Percentiles rank a stretch among this genome's conserved stretches.
These are phyloP conservation scores for Phytophthora cryptogea DNA, from an alignment of 352 stramenopile species.

Conservation along the genomic window DNA sequence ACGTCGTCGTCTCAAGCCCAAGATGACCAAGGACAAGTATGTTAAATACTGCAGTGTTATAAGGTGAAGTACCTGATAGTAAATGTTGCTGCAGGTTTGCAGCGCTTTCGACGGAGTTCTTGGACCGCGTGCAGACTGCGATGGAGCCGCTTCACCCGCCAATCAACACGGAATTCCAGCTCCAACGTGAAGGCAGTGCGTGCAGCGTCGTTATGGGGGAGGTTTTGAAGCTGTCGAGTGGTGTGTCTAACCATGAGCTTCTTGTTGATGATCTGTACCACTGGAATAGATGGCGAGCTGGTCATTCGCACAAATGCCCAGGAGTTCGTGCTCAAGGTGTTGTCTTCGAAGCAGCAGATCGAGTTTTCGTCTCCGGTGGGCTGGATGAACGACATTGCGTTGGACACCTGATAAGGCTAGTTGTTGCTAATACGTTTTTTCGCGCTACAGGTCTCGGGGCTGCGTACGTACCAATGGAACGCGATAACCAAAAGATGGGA, in stretches of 20 bases:
- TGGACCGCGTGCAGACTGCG: slow-evolving; percentile 67
- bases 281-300: slow-evolving; percentile 39
- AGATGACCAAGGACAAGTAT: slow-evolving; percentile 61
- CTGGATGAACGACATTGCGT: not conserved
- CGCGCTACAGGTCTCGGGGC: slow-evolving; percentile 60
- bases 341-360: slow-evolving; percentile 69
- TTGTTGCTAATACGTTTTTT: not conserved
- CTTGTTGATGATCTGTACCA: not conserved
- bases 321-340: slow-evolving; percentile 67
- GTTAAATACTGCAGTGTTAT: slow-evolving; percentile 5
- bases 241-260: not conserved
- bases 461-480: slow-evolving; percentile 81
- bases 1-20: slow-evolving; percentile 48
- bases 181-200: slow-evolving; percentile 50
- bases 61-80: not conserved
- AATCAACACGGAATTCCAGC: slow-evolving; percentile 59
- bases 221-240: not conserved
- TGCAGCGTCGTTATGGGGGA: not conserved
- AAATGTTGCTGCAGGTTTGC: slow-evolving; percentile 46
- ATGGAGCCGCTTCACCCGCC: slow-evolving; percentile 66
- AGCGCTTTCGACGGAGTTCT: slow-evolving; percentile 50
- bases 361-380: slow-evolving; percentile 66
- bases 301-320: slow-evolving; percentile 53
- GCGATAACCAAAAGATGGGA: slow-evolving; percentile 70
- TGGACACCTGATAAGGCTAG: no score